These are phyloP conservation scores for Pelargonium cotyledonis DNA, from an alignment of 441 rosid species.

Conservation along the genomic window DNA sequence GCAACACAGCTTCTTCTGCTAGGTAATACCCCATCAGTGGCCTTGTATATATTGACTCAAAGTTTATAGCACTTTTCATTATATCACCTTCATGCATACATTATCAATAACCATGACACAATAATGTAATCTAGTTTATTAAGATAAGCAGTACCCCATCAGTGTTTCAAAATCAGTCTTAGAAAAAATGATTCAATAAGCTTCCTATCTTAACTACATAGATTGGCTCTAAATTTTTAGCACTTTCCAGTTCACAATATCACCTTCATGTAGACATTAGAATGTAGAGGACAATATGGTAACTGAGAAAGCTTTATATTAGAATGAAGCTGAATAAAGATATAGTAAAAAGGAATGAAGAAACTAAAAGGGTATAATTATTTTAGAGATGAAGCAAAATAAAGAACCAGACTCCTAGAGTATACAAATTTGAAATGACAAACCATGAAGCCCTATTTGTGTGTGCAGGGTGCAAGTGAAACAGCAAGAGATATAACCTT, in stretches of 20 bases:
- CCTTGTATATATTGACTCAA: neutral
- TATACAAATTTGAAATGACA: neutral
- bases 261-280: neutral
- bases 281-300: neutral
- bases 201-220: neutral
- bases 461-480: conserved; percentile 6
- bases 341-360: neutral
- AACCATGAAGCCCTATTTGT: neutral
- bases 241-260: neutral
- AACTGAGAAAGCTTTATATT: neutral
- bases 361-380: neutral
- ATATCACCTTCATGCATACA: conserved; percentile 3
- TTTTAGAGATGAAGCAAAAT: neutral
- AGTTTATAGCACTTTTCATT: neutral
- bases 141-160: neutral
- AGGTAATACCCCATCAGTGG: neutral
- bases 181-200: neutral
- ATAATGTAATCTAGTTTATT: neutral
- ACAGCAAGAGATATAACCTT: conserved; percentile 53
- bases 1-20: neutral
- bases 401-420: neutral
- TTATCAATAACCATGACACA: neutral
- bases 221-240: neutral
- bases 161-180: neutral
- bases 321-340: neutral